Base-by-base conservation (phyloP, 257 asterid genomes). In the Lantana camara region DNA sequence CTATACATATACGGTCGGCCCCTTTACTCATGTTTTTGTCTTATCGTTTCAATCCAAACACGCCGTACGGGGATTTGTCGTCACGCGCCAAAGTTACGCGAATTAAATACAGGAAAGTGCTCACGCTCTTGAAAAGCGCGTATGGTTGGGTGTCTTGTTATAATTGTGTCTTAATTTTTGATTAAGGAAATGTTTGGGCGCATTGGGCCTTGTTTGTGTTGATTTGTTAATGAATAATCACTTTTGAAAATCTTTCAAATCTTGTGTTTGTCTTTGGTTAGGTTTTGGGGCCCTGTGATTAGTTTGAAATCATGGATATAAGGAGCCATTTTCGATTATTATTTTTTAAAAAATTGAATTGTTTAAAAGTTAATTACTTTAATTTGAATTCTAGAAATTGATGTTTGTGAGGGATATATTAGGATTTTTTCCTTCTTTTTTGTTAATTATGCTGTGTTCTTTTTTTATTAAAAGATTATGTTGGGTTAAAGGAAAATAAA, bases 1-100 rank as follows among this genome's bases (percentile, higher is more conserved):
- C 81, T 41, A 78, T 58, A 47, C 35, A 52, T 11, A 21, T 42
- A 49, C 61, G 73, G 76, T 34, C 72, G 78, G 73, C 29, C 70
- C 66, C 32, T n/a, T n/a, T n/a, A 24, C 44, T 52, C 45, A 32
- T 66, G 68, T n/a, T n/a, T 74, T 60, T 69, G 48, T 55, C 20
- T 34, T 42, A 35, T 29, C 7, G 1, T 27, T 40, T n/a, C 17
- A 24, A 19, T 30, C 3, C 45, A 60, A 61, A 71, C 27, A 9
- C 74, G 40, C 47, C 0, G 2, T 2, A 0, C 0, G 0, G 65
- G 49, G 73, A 64, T 80, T 81, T 6, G 0, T 13, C 0, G 0
- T 2, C 48, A 73, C 62, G 51, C 58, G 49, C 41, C 70, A 8
- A 2, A 6, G 9, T 1, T n/a, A 11, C 11, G 40, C 11, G 9